phyloP scores from a whole-genome alignment of 257 asterid species.

The Solanum dulcamara region DNA sequence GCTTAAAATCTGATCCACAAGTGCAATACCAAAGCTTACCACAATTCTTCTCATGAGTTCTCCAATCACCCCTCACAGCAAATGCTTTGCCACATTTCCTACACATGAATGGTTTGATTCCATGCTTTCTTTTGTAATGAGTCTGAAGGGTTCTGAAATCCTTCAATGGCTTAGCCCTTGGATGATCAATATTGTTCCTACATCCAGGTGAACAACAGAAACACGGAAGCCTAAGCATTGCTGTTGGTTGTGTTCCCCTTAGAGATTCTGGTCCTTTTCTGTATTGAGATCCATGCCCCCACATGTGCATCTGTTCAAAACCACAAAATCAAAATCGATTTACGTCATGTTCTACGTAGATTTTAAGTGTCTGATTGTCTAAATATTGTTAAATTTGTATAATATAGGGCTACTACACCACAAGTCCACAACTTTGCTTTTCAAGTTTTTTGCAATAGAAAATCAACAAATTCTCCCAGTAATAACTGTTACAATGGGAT shows the following conservation, averaged over 20 bases:
- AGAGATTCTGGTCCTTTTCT: slow-evolving; percentile 41
- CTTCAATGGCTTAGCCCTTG: slow-evolving; percentile 32
- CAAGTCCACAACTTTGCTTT: too few species aligned
- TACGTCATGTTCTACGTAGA: too few species aligned
- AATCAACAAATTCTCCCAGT: not conserved
- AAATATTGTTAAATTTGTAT: too few species aligned
- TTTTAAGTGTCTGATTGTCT: too few species aligned
- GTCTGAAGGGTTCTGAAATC: slow-evolving; percentile 42
- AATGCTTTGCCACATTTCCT: slow-evolving; percentile 40
- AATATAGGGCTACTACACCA: too few species aligned
- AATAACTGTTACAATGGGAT: not conserved
- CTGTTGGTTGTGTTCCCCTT: slow-evolving; percentile 41
- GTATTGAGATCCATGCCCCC: slow-evolving; percentile 48
- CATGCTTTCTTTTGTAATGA: slow-evolving; percentile 37
- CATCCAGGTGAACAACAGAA: slow-evolving; percentile 39
- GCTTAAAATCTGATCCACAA: slow-evolving; percentile 42
- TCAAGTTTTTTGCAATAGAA: too few species aligned
- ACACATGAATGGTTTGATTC: slow-evolving; percentile 37
- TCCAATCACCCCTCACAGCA: slow-evolving; percentile 45
- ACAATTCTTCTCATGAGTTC: slow-evolving; percentile 43
- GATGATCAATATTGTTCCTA: slow-evolving; percentile 40
- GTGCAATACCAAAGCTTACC: slow-evolving; percentile 44
- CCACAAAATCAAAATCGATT: too few species aligned
- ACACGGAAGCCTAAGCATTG: slow-evolving; percentile 39
- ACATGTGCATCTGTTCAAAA: slow-evolving; percentile 37